These are phyloP conservation scores for Nannizziopsis barbatae DNA, from an alignment of 2,329 filamentous ascomycete species.

Conservation along the genomic window DNA sequence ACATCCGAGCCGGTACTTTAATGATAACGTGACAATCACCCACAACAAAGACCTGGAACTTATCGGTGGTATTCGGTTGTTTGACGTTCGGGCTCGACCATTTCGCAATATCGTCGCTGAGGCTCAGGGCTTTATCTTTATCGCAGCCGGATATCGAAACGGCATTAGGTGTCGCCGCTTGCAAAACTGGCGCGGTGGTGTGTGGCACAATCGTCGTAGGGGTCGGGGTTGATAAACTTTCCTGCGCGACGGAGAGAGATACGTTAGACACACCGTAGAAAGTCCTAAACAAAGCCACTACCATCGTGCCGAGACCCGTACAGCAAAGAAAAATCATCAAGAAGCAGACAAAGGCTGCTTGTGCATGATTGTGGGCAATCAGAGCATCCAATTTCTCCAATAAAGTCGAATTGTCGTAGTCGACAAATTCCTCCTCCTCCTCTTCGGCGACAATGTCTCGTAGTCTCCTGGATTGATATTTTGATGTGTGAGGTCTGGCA, in stretches of 20 bases:
- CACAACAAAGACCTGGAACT: conserved; percentile 44
- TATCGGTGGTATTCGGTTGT: conserved; percentile 24
- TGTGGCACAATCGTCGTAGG: conserved; percentile 4
- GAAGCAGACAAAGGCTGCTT: conserved; percentile 21
- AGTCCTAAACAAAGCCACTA: conserved; percentile 20
- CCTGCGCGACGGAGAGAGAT: conserved; percentile 14
- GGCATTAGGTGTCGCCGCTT: background rate
- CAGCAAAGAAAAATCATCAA: conserved; percentile 25
- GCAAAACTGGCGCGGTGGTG: conserved; percentile 8
- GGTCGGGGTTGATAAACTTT: background rate
- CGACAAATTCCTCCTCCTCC: no score
- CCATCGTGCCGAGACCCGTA: conserved; percentile 21
- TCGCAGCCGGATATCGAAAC: conserved; percentile 1
- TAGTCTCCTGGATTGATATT: background rate
- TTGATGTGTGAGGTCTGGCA: conserved; percentile 21
- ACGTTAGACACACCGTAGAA: conserved; percentile 20
- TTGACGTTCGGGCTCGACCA: conserved; percentile 19
- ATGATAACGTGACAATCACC: conserved; percentile 45
- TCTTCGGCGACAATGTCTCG: no score
- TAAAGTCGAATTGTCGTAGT: no score
- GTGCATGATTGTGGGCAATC: background rate
- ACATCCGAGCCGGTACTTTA: conserved; percentile 37
- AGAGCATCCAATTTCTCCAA: background rate
- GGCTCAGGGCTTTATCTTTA: conserved; percentile 15
- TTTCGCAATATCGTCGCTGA: conserved; percentile 21